Base-by-base conservation (phyloP, 129 eudicot genomes). In the Logfia minima region DNA sequence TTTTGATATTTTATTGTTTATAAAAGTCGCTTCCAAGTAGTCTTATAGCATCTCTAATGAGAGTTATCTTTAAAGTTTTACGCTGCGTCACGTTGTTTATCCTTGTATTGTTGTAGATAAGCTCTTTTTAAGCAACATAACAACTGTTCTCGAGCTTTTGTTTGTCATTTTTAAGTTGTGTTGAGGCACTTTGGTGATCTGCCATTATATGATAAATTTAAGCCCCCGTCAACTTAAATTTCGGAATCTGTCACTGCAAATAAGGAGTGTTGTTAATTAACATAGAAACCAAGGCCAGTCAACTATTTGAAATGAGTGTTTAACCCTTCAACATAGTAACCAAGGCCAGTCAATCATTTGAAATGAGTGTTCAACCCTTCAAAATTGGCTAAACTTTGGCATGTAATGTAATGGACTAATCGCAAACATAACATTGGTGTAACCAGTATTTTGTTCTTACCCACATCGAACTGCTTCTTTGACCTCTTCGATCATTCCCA, bases 321-420 rank as follows among this genome's bases (percentile, higher is more conserved):
- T 68, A 79, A 80, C 67, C 74, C 83, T 80, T 72, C 68, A 80
- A 80, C 83, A 72, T 64, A 80, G 83, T 52, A 79, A 72, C 83
- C 78, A 64, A 79, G 60, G 68, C 31, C n/a, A 79, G 79, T 80
- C 83, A 73, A 80, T 74, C 21, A 80, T 52, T 80, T 65, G 83
- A 80, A 60, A 80, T 72, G 76, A 74, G 79, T 72, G 83, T 80
- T 28, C 74, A 79, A 80, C 67, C 74, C 83, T 80, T 72, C 68
- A 80, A 80, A 72, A 74, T 80, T 52, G 79, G 83, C 60, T 72
- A 80, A 80, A 66, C 31, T 63, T 79, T 79, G 83, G 78, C 72
- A 72, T 72, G 59, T 68, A 52, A 77, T 77, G 81, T 43, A 63
- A 41, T 26, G 61, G n/a, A 26, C 19, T 68, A 56, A 58, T 58